Conservation (phyloP, 2,329 filamentous ascomycete species). For the Pseudomassariella vexata region DNA sequence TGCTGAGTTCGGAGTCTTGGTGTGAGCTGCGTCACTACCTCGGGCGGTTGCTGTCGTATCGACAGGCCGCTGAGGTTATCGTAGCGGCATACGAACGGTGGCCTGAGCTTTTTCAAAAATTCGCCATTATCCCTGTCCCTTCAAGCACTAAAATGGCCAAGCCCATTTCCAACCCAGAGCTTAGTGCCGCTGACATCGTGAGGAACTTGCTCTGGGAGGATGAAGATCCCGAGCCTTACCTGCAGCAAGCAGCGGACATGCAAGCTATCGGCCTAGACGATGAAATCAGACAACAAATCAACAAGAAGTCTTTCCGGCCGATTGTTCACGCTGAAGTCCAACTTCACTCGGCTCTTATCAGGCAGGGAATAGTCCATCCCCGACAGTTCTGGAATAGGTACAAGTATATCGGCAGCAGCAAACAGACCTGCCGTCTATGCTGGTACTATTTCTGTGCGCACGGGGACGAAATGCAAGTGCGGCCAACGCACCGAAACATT, state of each 20-base stretch:
- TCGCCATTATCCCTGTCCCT: conserved; percentile 1
- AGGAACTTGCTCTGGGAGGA: conserved; percentile 2
- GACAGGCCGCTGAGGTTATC: conserved; percentile 7
- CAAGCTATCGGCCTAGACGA: conserved; percentile 2
- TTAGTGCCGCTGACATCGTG: conserved; percentile 3
- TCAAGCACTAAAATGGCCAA: background rate
- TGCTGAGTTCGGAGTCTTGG: conserved; percentile 2
- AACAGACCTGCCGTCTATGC: conserved; percentile 15
- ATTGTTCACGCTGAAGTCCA: conserved; percentile 13
- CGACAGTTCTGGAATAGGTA: conserved; percentile 6
- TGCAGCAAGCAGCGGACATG: background rate
- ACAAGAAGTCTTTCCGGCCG: conserved; percentile 3
- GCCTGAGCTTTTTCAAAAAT: conserved; percentile 6
- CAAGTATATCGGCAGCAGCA: conserved; percentile 17
- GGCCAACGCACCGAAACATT: conserved; percentile 10
- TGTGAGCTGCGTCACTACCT: conserved; percentile 7
- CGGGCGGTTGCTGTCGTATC: conserved; percentile 6
- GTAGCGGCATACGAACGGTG: conserved; percentile 6
- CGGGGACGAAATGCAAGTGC: conserved; percentile 9
- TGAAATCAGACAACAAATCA: background rate
- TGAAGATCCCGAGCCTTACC: conserved; percentile 1
- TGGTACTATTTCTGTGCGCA: conserved; percentile 13
- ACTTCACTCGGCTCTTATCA: conserved; percentile 7
- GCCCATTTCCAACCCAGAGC: background rate
- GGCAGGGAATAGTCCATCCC: background rate